phyloP scores from a whole-genome alignment of 2,329 filamentous ascomycete species.

The Akanthomyces lecanii region DNA sequence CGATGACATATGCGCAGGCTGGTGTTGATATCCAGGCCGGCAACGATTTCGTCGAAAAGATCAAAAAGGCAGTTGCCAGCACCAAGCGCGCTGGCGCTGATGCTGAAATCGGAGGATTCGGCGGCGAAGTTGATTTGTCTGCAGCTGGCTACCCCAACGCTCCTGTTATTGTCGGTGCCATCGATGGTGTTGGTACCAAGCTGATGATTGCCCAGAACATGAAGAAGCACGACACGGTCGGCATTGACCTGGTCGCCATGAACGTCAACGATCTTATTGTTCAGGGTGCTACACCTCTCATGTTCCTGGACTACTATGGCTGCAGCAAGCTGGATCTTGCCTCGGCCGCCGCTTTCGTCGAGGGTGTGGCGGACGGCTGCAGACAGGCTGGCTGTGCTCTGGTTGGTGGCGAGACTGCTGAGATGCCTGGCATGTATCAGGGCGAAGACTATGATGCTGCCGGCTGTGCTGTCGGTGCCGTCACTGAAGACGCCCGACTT shows the following conservation, averaged over 20 bases:
- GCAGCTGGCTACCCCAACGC: conserved; percentile 68
- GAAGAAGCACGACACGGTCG: conserved; percentile 88
- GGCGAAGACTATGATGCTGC: conserved; percentile 89
- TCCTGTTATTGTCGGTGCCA: conserved; percentile 85
- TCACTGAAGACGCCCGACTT: conserved; percentile 64
- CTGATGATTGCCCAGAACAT: conserved; percentile 91
- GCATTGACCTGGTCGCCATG: conserved; percentile 96
- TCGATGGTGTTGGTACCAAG: conserved; percentile 95
- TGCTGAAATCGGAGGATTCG: conserved; percentile 92
- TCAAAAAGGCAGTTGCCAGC: conserved; percentile 83
- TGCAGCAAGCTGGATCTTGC: conserved; percentile 81
- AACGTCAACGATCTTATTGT: conserved; percentile 98
- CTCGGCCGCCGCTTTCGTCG: conserved; percentile 78
- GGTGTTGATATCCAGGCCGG: conserved; percentile 94
- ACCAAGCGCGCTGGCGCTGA: conserved; percentile 84
- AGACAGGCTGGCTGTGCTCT: conserved; percentile 80
- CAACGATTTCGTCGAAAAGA: conserved; percentile 86
- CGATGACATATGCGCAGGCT: conserved; percentile 85
- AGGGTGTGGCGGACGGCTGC: conserved; percentile 86
- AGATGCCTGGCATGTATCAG: conserved; percentile 95
- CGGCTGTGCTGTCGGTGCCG: conserved; percentile 82
- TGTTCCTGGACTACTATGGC: conserved; percentile 97
- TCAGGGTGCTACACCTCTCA: conserved; percentile 88
- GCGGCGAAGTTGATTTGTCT: conserved; percentile 60
- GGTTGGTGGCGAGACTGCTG: conserved; percentile 95